Base-by-base conservation (phyloP, 768 basidiomycete species). In the Phanerochaete sordida region DNA sequence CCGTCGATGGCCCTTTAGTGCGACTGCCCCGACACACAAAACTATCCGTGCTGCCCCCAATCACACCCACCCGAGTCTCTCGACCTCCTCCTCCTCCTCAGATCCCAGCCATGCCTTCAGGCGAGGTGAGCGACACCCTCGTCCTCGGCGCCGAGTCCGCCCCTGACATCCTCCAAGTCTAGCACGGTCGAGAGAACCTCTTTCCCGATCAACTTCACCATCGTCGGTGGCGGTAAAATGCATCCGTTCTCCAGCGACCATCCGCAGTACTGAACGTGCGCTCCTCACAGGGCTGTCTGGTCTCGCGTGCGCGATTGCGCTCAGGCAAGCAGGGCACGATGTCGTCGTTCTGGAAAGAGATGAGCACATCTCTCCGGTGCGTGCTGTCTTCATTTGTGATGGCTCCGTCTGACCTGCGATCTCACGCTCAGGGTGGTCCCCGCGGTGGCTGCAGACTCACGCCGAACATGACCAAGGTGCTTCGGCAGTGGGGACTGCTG, bases 381-480 rank as follows among this genome's bases (percentile, higher is more conserved):
- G 39, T 12, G 28, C 2, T 28, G 31, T 15, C 33, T 35, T 35
- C n/a, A 26, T 47, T 21, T 47, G 9, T 3, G 31, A 3, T 31
- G 3, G 24, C 21, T 21, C 1, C 13, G 21, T 55, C 24, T 27
- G n/a, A 27, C 46, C 19, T 6, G 39, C 8, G 11, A 43, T 43
- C 19, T 11, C 39, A 43, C 19, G 11, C 19, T 11, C 35, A 69
- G 68, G 51, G 56, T 27, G 59, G 62, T 1, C 56, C 37, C 13
- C 16, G 58, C 27, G 64, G 70, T 13, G 74, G 73, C 4, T 53
- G 72, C 24, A 66, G 73, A 1, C 62, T 76, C 53, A 70, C 75
- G 28, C 75, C 76, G 1, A 77, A 77, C 56, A 66, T 74, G 66
- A 69, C 72, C 46, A 73, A 75, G 56, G 69, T 77, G 2, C 67